Percentiles rank a stretch among this genome's conserved stretches.
These are phyloP conservation scores for Vaccinium vitisidaea DNA, from an alignment of 148 eudicot species.

Conservation along the genomic window DNA sequence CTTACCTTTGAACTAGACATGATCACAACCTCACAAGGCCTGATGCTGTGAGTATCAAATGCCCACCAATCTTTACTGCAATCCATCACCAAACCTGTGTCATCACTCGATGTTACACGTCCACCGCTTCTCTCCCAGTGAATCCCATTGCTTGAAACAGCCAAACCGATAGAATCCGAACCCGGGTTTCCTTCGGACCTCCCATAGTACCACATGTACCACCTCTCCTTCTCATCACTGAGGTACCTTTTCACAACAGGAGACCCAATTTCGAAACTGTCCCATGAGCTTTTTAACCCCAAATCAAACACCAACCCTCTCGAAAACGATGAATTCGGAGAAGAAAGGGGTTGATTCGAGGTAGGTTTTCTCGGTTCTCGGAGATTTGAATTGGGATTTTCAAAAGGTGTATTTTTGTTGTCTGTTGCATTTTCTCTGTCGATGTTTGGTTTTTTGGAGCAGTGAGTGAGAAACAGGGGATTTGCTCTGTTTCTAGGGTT, in stretches of 20 bases:
- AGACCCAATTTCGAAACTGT: slow-evolving; percentile 62
- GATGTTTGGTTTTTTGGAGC: slow-evolving; percentile 50
- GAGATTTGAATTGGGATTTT: slow-evolving; percentile 12
- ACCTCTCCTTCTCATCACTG: slow-evolving; percentile 84
- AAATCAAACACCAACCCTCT: slow-evolving; percentile 70
- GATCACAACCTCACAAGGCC: slow-evolving; percentile 68
- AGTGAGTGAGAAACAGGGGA: slow-evolving; percentile 32
- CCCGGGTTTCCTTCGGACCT: slow-evolving; percentile 30
- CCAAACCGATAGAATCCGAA: slow-evolving; percentile 57
- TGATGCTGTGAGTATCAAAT: slow-evolving; percentile 63
- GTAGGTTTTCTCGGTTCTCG: slow-evolving; percentile 19
- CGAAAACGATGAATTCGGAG: slow-evolving; percentile 34
- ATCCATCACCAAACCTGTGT: slow-evolving; percentile 62
- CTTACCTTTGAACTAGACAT: slow-evolving; percentile 77
- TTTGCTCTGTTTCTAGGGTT: slow-evolving; percentile 24
- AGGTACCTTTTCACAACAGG: slow-evolving; percentile 83
- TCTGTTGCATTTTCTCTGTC: slow-evolving; percentile 36
- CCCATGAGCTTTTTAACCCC: slow-evolving; percentile 67
- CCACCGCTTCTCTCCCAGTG: slow-evolving; percentile 76
- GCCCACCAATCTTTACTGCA: slow-evolving; percentile 87
- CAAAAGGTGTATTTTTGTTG: slow-evolving; percentile 19
- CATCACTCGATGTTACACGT: slow-evolving; percentile 34
- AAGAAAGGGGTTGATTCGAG: slow-evolving; percentile 25
- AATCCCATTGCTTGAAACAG: slow-evolving; percentile 80
- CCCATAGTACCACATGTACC: slow-evolving; percentile 93